phyloP scores from a whole-genome alignment of 1,284 basidiomycete genomes.

The Austroboletus novae-zelandiae region DNA sequence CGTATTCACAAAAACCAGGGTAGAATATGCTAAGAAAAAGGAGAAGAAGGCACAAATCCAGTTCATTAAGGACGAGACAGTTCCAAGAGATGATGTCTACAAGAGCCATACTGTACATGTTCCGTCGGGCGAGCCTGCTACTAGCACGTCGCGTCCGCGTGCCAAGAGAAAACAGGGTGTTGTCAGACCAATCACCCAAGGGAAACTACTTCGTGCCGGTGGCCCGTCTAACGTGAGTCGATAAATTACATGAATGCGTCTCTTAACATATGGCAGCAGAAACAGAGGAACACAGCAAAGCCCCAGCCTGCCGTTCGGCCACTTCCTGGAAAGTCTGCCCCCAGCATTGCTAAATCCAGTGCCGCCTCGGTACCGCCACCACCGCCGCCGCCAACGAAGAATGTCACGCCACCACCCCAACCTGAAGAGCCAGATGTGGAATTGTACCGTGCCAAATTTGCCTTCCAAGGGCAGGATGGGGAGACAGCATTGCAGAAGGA shows the following conservation, averaged over 20 bases:
- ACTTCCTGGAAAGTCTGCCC: conserved; percentile 48
- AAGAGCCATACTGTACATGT: conserved; percentile 94
- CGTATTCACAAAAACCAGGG: conserved; percentile 41
- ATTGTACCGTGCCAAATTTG: conserved; percentile 83
- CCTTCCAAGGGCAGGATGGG: conserved; percentile 87
- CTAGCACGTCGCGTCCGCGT: conserved; percentile 78
- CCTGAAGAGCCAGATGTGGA: conserved; percentile 66
- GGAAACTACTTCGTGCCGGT: conserved; percentile 77
- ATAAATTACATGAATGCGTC: not conserved
- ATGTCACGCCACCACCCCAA: conserved; percentile 47
- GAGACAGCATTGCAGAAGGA: conserved; percentile 91
- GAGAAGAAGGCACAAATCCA: conserved; percentile 91
- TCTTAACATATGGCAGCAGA: conserved; percentile 33
- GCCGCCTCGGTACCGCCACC: conserved; percentile 42
- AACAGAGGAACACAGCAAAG: conserved; percentile 46
- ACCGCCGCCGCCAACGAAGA: conserved; percentile 36
- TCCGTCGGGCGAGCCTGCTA: conserved; percentile 82
- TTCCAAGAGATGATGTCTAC: conserved; percentile 83
- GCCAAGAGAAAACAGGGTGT: conserved; percentile 86
- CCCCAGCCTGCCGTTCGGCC: conserved; percentile 58
- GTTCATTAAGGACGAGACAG: conserved; percentile 86
- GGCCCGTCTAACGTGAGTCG: conserved; percentile 62
- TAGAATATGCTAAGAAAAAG: conserved; percentile 95
- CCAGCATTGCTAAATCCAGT: conserved; percentile 25
- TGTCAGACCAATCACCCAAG: conserved; percentile 81